Base-by-base conservation (phyloP, 805 yeast species). In the Candida corydali region DNA sequence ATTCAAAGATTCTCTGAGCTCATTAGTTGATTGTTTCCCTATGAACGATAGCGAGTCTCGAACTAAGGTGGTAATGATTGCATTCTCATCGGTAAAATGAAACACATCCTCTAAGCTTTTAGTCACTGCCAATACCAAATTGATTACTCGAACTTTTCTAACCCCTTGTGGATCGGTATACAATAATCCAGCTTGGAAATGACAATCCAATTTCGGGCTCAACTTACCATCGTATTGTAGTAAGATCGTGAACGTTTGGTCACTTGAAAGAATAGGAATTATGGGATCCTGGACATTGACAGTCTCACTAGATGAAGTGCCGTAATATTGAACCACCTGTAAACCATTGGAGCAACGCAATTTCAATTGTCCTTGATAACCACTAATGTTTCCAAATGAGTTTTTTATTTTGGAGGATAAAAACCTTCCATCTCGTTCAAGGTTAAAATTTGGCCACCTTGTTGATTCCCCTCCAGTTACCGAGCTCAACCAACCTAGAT, bases 331-430 rank as follows among this genome's bases (percentile, higher is more conserved):
- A 11, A 75, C 61, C 7, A 91, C 86, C 52, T 86, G 94, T 36
- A 93, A 64, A 0, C 98, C 98, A 45, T 75, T 78, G 1, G 97
- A 87, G 49, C 89, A 82, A 45, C 98, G 82, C 17, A 88, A 75
- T 52, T 88, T 88, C 45, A 91, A 60, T 46, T 82, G 82, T 4
- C 85, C 89, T 55, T 86, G 93, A 49, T 83, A 83, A 4, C 94
- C 98, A 4, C 60, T 58, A 2, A 75, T 62, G 17, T 70, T 69
- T 2, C 61, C 51, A 11, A 83, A 69, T 5, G 78, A 65, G 24
- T 66, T 61, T n/a, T 69, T 64, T 44, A 83, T 65, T 17, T 83
- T 84, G 29, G 79, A 73, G 8, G 78, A 73, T 36, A 86, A 67
- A 9, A 75, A 68, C 15, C 76, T 57, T 17, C 86, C 88, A 57